Conservation (phyloP, 2,329 filamentous ascomycete genomes). For the Cladophialophora chaetospira region DNA sequence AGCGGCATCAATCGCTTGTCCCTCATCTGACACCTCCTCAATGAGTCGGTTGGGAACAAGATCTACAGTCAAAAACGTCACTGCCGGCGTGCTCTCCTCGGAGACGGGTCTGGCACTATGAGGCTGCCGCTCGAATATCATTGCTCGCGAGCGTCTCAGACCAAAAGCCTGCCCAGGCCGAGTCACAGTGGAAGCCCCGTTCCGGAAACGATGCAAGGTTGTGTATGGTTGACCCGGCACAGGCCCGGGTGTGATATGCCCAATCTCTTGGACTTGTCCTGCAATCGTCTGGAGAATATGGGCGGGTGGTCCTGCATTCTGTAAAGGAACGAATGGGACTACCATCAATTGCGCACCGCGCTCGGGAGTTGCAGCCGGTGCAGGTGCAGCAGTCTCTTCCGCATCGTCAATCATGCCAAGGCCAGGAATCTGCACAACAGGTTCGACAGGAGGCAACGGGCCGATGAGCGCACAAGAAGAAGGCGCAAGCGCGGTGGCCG, state of each 20-base stretch:
- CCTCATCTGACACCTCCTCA: background rate
- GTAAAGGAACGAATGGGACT: too few relatives aligned
- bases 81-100: too few relatives aligned
- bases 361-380: background rate
- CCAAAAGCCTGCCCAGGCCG: background rate
- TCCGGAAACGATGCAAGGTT: background rate
- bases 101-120: too few relatives aligned
- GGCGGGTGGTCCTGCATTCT: too few relatives aligned
- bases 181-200: background rate
- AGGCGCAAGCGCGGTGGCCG: too few relatives aligned
- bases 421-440: background rate
- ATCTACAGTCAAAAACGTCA: too few relatives aligned
- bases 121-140: background rate
- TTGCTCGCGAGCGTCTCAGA: background rate
- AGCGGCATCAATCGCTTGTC: background rate
- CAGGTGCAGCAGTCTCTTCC: background rate
- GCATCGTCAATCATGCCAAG: background rate
- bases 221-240: background rate
- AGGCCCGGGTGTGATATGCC: background rate
- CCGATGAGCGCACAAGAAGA: background rate
- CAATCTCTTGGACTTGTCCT: background rate
- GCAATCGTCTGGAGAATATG: too few relatives aligned
- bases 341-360: too few relatives aligned
- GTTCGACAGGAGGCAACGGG: background rate
- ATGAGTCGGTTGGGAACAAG: background rate